Conservation (phyloP, 352 stramenopile species). For the Pythium oligandrum region DNA sequence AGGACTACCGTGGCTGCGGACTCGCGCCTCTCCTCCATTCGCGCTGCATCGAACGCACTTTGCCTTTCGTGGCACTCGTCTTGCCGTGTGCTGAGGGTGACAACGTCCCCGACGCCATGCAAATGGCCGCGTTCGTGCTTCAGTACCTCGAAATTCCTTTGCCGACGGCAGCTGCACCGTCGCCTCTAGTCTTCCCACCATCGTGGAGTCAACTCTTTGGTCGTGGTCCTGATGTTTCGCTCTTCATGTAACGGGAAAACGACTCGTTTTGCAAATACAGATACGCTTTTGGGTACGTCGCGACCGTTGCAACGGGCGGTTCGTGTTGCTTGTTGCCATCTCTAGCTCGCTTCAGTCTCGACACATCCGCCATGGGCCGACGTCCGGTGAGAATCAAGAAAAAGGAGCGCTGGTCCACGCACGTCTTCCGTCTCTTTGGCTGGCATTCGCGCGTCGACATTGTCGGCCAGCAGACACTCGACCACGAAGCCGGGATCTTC, state of each 20-base stretch:
- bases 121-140: constrained; percentile 47
- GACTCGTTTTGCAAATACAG: too few species aligned
- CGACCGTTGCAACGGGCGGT: neutral
- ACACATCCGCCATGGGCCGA: constrained; percentile 8
- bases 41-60: constrained; percentile 25
- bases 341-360: neutral
- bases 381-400: constrained; percentile 15
- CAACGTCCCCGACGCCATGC: constrained; percentile 68
- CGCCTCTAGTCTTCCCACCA: constrained; percentile 15
- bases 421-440: constrained; percentile 19
- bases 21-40: constrained; percentile 48
- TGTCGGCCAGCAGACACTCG: constrained; percentile 53
- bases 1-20: constrained; percentile 45
- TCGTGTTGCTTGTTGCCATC: constrained; percentile 7
- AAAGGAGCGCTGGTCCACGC: constrained; percentile 12
- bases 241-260: constrained; percentile 9
- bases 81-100: constrained; percentile 75
- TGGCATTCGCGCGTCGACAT: constrained; percentile 33
- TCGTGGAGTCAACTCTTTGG: constrained; percentile 25
- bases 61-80: constrained; percentile 52
- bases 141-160: constrained; percentile 32
- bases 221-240: constrained; percentile 14
- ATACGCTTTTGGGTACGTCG: too few species aligned
- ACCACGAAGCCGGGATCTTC: constrained; percentile 58
- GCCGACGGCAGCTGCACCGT: neutral